Base-by-base conservation (phyloP, 2,329 filamentous ascomycete genomes). In the Aspergillus ibericus region DNA sequence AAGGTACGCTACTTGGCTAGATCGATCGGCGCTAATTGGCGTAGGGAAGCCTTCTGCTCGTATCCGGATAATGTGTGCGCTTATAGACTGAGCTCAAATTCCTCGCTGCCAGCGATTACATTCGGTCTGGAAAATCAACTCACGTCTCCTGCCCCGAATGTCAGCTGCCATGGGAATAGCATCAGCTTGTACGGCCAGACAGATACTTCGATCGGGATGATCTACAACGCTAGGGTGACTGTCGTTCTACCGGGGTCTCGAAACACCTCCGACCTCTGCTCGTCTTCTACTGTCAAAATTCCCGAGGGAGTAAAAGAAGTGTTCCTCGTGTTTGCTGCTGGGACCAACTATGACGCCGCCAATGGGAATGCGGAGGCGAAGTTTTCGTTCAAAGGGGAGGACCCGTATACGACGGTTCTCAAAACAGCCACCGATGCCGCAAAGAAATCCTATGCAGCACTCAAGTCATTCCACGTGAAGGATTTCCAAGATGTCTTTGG, bases 331-430 rank as follows among this genome's bases (percentile, higher is more conserved):
- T 65, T 84, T 15, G 76, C 77, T 5, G 78, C 75, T 1, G 75
- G 70, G 6, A 65, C 68, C 1, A 75, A 84, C 58, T 85, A 82
- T 55, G 81, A 85, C 49, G 71, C 79, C 54, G 78, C 72, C 3
- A 78, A 80, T 34, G 83, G 83, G 1, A 82, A 77, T 48, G 69
- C 73, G 0, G 72, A 71, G 15, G 66, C 65, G 57, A 65, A 70
- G 10, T 85, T 77, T 65, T 81, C 79, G 0, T 85, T 83, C 68
- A 75, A 72, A 35, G 82, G 82, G 2, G 67, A 67, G 1, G 79
- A 84, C 57, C 82, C 83, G 1, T 72, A 64, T 0, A 46, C 68
- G 0, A 57, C 68, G 1, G 76, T 85, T 59, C 72, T 3, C 35
- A 64, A 2, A 59, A 66, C 6, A 78, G 40, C 59, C 0, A 59